Evolutionary conservation across 2,329 filamentous ascomycete genomes (phyloP).

Genomic region (Ophiostoma quercus): DNA sequence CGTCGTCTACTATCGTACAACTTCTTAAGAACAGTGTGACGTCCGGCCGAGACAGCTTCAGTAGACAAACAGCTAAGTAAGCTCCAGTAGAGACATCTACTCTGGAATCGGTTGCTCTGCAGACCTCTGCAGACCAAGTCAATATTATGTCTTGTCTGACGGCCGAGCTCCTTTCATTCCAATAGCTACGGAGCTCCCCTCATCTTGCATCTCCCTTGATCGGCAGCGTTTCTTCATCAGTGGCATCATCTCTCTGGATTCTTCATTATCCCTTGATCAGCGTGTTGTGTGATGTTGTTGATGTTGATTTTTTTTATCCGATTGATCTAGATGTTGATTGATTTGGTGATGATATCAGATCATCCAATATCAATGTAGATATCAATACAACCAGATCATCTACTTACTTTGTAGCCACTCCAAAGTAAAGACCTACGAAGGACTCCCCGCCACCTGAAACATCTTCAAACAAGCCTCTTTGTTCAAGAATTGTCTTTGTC

Average conservation of each 20-base stretch:
- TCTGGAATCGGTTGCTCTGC: neutral
- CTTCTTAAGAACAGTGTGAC: neutral
- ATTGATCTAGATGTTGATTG: too few species aligned
- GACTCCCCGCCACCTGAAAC: neutral
- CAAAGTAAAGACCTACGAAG: too few species aligned
- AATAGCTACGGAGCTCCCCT: neutral
- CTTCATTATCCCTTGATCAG: slow-evolving; percentile 1
- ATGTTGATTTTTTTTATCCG: too few species aligned
- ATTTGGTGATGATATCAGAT: too few species aligned
- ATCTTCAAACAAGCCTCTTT: neutral
- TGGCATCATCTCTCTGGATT: slow-evolving; percentile 1
- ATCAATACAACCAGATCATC: neutral
- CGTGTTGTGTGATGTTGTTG: neutral
- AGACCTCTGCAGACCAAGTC: neutral
- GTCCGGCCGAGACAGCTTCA: neutral
- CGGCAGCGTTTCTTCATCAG: neutral
- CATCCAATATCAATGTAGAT: neutral
- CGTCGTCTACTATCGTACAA: too few species aligned
- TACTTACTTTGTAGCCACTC: too few species aligned
- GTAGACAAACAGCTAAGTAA: too few species aligned
- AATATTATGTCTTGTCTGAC: neutral
- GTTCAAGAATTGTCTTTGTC: neutral
- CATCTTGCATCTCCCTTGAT: neutral
- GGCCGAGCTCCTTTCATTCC: neutral
- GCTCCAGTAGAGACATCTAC: neutral